Evolutionary conservation across 371 early-diverging fungal species (phyloP), one percentile per base, ranked within the genome.

Genomic region (Apophysomyces ossiformis): DNA sequence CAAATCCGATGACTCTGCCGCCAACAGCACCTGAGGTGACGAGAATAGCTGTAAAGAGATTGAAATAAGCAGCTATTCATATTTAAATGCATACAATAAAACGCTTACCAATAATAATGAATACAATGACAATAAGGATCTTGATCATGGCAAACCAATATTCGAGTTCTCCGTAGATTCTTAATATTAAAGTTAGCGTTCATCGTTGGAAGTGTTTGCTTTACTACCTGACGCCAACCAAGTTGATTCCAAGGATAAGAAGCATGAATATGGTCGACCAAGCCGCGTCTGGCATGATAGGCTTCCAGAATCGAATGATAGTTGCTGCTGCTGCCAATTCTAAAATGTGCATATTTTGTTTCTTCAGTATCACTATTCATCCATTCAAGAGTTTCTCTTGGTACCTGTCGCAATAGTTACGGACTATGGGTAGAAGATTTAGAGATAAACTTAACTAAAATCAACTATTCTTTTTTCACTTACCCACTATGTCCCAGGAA

Each of bases 281-380:
- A 1, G 85, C 83, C 65, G 85, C 77, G 65, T 75, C 72, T 11
- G 84, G 85, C 57, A 86, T 66, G 1, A 79, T 73, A 16, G 88
- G 73, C 8, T 81, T 74, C 95, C 95, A 95, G 76, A 75, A 93
- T 63, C 81, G 73, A 64, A 95, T 86, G 65, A 95, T 85, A 38
- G 92, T 79, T 37, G 92, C 92, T 41, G 89, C 89, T 18, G 94
- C 95, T 13, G 90, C 84, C 37, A 94, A 79, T 76, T 94, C 95
- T 46, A 86, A 80, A 60, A 76, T 80, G 26, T 15, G 39, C 16
- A 50, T 15, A 58, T 41, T 18, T 5, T 37, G 13, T 60, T 60
- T 13, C n/a, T 60, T 37, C 26, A 21, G 13, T 43, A 12, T 26
- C 32, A 26, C 2, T 26, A 21, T 45, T 13, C 57, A 41, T 57